These are phyloP conservation scores for Articulospora tetracladia DNA, from an alignment of 495 filamentous ascomycete species.

Conservation along the genomic window DNA sequence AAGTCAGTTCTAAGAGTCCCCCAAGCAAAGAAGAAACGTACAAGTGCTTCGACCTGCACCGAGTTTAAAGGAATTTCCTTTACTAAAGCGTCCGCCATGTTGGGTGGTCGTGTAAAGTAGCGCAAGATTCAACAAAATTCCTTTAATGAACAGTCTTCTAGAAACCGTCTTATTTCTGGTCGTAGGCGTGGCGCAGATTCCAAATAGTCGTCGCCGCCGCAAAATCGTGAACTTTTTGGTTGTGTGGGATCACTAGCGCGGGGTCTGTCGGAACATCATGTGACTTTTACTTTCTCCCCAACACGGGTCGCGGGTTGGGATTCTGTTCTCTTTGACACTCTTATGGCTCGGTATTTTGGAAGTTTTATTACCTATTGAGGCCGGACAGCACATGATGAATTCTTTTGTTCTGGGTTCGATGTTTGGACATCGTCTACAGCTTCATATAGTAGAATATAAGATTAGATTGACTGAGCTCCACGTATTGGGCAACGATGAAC, in stretches of 20 bases:
- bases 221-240: slow-evolving; percentile 7
- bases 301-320: neutral
- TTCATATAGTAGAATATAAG: too few relatives aligned
- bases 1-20: slow-evolving; percentile 19
- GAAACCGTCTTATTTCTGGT: neutral
- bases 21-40: slow-evolving; percentile 30
- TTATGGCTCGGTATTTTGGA: too few relatives aligned
- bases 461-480: too few relatives aligned
- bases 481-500: too few relatives aligned
- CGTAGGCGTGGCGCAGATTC: neutral
- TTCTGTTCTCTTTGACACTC: neutral
- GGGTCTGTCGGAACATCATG: neutral
- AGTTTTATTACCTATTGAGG: too few relatives aligned
- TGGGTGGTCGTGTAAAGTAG: neutral
- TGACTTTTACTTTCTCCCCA: neutral
- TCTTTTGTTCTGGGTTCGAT: too few relatives aligned
- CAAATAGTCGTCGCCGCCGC: neutral
- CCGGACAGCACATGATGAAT: too few relatives aligned
- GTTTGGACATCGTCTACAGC: too few relatives aligned
- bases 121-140: neutral
- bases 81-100: slow-evolving; percentile 24
- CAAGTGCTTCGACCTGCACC: slow-evolving; percentile 78
- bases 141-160: neutral
- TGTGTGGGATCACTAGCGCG: neutral
- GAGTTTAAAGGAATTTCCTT: slow-evolving; percentile 60